phyloP scores from a whole-genome alignment of 2,329 filamentous ascomycete genomes.

The Waltergamsia citrina region DNA sequence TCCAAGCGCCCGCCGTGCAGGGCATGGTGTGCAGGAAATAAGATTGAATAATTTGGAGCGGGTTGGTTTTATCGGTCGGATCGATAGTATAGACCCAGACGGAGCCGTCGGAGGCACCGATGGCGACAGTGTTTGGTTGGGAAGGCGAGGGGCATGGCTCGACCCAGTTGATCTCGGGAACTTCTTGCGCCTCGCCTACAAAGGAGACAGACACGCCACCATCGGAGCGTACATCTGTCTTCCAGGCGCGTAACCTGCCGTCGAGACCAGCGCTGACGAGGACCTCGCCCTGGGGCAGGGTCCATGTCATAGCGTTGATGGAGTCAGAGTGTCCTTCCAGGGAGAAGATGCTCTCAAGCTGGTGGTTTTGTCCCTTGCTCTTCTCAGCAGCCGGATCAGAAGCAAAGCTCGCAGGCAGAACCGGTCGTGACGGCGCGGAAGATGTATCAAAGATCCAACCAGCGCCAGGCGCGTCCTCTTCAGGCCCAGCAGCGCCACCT shows the following conservation, averaged over 20 bases:
- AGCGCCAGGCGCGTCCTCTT: slow-evolving; percentile 57
- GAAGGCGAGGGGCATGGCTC: slow-evolving; percentile 59
- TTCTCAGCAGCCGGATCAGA: slow-evolving; percentile 44
- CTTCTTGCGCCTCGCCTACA: slow-evolving; percentile 73
- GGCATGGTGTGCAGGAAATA: slow-evolving; percentile 84
- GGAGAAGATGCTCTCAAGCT: slow-evolving; percentile 57
- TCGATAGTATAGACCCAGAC: slow-evolving; percentile 95
- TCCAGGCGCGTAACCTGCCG: slow-evolving; percentile 68
- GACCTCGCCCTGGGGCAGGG: slow-evolving; percentile 72
- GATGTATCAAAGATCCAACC: slow-evolving; percentile 78
- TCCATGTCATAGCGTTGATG: slow-evolving; percentile 80
- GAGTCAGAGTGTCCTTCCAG: slow-evolving; percentile 90
- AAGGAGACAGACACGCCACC: slow-evolving; percentile 46
- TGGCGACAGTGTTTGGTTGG: slow-evolving; percentile 72
- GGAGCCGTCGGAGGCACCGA: slow-evolving; percentile 83
- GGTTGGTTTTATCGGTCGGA: slow-evolving; percentile 42
- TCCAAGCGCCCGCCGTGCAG: slow-evolving; percentile 88
- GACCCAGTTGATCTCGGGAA: slow-evolving; percentile 93
- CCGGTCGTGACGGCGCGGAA: slow-evolving; percentile 51
- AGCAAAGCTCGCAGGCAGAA: slow-evolving; percentile 70
- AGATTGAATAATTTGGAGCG: slow-evolving; percentile 76
- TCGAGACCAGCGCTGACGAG: slow-evolving; percentile 83
- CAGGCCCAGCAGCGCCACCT: slow-evolving; percentile 60
- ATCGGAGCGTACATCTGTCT: slow-evolving; percentile 33
- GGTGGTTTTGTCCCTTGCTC: slow-evolving; percentile 39